These are phyloP conservation scores for Barnettozyma sp. DNA, from an alignment of 805 yeast species.

Conservation along the genomic window DNA sequence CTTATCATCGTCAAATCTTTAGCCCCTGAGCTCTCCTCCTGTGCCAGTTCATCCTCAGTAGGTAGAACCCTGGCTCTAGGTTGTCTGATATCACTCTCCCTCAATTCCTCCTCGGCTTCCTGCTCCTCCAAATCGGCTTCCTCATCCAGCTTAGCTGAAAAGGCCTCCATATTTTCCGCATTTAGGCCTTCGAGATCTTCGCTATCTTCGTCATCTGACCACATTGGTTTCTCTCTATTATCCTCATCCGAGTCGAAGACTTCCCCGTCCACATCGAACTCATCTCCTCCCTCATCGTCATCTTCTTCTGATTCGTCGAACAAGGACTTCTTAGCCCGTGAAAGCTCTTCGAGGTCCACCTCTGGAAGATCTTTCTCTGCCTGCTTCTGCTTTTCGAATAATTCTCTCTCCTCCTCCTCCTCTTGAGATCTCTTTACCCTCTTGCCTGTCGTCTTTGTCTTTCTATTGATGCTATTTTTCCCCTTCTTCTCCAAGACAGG, in stretches of 20 bases:
- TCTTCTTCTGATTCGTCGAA: conserved; percentile 53
- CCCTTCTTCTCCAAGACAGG: conserved; percentile 12
- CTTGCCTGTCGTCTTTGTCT: no score
- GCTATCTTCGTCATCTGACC: conserved; percentile 37
- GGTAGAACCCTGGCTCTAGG: conserved; percentile 79
- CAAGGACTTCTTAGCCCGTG: conserved; percentile 63
- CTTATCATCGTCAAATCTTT: conserved; percentile 77
- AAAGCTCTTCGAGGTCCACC: conserved; percentile 59
- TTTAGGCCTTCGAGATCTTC: conserved; percentile 64
- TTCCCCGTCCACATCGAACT: conserved; percentile 53
- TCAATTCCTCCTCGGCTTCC: conserved; percentile 54
- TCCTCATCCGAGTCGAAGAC: conserved; percentile 28
- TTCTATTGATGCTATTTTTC: no score
- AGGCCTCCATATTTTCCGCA: conserved; percentile 78
- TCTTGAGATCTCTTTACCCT: conserved; percentile 19
- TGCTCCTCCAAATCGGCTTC: conserved; percentile 51
- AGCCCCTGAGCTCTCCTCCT: conserved; percentile 42
- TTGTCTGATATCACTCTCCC: conserved; percentile 51
- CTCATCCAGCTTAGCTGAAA: conserved; percentile 60
- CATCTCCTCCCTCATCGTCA: conserved; percentile 28
- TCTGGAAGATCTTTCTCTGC: conserved; percentile 51
- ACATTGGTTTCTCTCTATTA: conserved; percentile 23
- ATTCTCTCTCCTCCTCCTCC: conserved; percentile 22
- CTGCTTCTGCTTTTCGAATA: conserved; percentile 25
- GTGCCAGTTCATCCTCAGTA: conserved; percentile 51